phyloP scores from a whole-genome alignment of 139 green algal genomes.

The Auxenochlorella protothecoides region DNA sequence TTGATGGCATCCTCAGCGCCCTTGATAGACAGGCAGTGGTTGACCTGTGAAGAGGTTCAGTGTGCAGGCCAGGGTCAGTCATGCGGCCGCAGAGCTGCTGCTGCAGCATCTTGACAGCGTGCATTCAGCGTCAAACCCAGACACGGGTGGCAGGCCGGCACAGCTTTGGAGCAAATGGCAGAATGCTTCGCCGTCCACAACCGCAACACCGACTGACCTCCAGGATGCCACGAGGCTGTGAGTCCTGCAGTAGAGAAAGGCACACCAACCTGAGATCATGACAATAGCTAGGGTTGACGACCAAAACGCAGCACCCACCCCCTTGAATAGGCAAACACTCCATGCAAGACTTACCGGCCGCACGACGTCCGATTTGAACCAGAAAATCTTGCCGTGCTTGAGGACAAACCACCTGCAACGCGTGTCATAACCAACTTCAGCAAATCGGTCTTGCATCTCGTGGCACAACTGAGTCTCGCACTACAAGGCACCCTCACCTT shows the following conservation, averaged over 20 bases:
- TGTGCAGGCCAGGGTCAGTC: too few species aligned
- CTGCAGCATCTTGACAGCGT: too few species aligned
- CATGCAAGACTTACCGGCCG: constrained; percentile 38
- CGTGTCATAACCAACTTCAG: constrained; percentile 3
- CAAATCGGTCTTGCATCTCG: neutral
- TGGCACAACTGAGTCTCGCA: neutral
- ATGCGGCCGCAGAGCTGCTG: too few species aligned
- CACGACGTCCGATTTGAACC: constrained; percentile 91
- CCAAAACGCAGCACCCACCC: neutral
- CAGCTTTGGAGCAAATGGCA: too few species aligned
- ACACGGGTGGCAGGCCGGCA: too few species aligned
- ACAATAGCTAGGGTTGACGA: neutral
- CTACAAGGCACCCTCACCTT: constrained; percentile 32
- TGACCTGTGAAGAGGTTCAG: constrained; percentile 39
- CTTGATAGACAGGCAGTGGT: constrained; percentile 93
- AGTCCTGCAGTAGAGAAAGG: constrained; percentile 34
- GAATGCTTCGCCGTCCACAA: too few species aligned
- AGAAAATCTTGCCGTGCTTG: constrained; percentile 97
- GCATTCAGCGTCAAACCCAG: too few species aligned
- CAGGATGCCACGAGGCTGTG: constrained; percentile 83
- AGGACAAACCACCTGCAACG: constrained; percentile 88
- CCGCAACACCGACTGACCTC: constrained; percentile 40
- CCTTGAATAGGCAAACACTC: neutral
- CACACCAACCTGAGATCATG: neutral
- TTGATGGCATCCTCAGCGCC: constrained; percentile 93